Conservation (phyloP, 1,284 basidiomycete species). For the Leccinum ponderosum region DNA sequence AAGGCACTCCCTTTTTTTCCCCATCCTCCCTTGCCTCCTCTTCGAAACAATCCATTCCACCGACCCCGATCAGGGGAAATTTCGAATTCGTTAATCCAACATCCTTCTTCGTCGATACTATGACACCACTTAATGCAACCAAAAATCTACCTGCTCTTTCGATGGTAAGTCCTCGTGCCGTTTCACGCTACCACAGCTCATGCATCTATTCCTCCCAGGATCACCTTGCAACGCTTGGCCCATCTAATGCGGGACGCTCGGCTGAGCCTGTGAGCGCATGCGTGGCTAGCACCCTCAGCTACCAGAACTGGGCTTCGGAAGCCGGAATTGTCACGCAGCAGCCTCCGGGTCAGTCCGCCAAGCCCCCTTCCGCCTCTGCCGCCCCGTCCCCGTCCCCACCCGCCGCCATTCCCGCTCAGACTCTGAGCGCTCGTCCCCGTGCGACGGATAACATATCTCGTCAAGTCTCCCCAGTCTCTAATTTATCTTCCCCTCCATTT, state of each 20-base stretch:
- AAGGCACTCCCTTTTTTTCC: conserved; percentile 32
- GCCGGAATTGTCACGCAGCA: conserved; percentile 26
- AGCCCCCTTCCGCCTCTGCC: conserved; percentile 1
- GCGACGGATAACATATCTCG: conserved; percentile 32
- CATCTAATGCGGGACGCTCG: conserved; percentile 24
- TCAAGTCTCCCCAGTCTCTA: conserved; percentile 28
- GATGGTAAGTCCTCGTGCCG: conserved; percentile 24
- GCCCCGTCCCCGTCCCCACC: neutral
- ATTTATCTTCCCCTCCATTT: conserved; percentile 21
- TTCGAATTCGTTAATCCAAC: conserved; percentile 31
- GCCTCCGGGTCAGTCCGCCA: conserved; percentile 14
- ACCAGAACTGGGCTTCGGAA: conserved; percentile 36
- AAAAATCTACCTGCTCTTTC: conserved; percentile 34
- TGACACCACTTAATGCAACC: conserved; percentile 22
- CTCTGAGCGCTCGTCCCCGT: conserved; percentile 22
- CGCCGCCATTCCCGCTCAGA: conserved; percentile 8
- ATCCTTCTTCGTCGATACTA: conserved; percentile 22
- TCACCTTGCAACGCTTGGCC: conserved; percentile 28
- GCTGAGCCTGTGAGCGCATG: conserved; percentile 17
- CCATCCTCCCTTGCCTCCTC: conserved; percentile 7
- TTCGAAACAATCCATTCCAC: conserved; percentile 21
- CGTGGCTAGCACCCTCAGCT: conserved; percentile 16
- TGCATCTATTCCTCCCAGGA: conserved; percentile 19
- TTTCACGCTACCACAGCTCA: conserved; percentile 9
- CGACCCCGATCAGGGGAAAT: conserved; percentile 22